Base-by-base conservation (phyloP, 1,284 basidiomycete genomes). In the Calocybe gambosa region DNA sequence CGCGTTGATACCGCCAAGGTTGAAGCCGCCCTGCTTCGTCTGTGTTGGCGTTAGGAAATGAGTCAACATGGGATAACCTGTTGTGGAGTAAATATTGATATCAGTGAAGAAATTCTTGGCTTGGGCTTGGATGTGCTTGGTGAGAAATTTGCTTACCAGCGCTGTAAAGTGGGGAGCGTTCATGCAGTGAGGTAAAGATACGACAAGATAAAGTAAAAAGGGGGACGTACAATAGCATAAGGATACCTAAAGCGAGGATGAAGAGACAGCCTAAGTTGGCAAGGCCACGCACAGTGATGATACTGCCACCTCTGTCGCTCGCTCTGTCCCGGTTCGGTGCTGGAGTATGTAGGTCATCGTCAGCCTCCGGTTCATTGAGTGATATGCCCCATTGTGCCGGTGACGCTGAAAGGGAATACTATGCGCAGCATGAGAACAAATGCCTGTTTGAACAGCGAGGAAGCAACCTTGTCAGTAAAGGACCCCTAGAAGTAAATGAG, bases 1-100 rank as follows among this genome's bases (percentile, higher is more conserved):
- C 1, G 76, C 79, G 54, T 89, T 89, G 36, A 73, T 82, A 18
- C 87, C 88, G 19, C 88, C 89, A 33, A 90, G 62, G 58, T 88
- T 88, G 64, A 82, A 87, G 2, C 77, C 84, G 19, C 78, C 66
- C 52, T 69, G 67, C 16, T 54, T 67, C 3, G 65, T 58, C 40
- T 63, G 62, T 33, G 50, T 50, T 21, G 50, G 59, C 6, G 52
- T 50, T 20, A 57, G 56, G 45, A 67, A 66, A 49, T 68, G 63
- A 1, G 61, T 57, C 3, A 67, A 42, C 18, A 70, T 56, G 0
- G 69, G 69, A 45, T 62, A 70, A 28, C 67, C 69, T 68, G 34
- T 19, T 18, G 1, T 3, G 34, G 16, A 10, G 13, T 21, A 25
- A 39, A 15, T 15, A 33, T 18, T 13, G 13, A 26, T 26, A 26